Evolutionary conservation across 2,329 filamentous ascomycete genomes (phyloP), one percentile per base, ranked within the genome.

Genomic region (Alternaria atra): DNA sequence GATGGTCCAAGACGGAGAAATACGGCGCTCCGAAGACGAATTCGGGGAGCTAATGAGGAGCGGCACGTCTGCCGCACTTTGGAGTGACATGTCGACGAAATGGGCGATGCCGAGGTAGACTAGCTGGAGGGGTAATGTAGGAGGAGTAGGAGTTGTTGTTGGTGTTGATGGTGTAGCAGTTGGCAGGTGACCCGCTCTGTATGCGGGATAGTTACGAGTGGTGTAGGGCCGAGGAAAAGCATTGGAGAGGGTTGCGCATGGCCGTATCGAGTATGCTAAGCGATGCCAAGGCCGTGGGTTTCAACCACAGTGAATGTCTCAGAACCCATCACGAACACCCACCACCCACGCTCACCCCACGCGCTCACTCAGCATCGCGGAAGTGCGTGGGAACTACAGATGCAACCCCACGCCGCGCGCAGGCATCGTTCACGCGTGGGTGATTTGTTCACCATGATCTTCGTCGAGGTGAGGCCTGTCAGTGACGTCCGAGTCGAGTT

Each of bases 1-100:
- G 75, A 99, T 90, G 63, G 90, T 90, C 95, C 95, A 99, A 69
- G 94, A 90, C 13, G 94, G 94, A 27, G 92, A 94, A 77, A 98
- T 89, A 69, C 95, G 92, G 63, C 94, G 91, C 82, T 99, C 95
- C 52, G 93, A 94, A 50, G 90, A 87, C 48, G 91, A 85, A 79
- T 90, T 91, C 62, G 92, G 89, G 52, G 91, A 94, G 63, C 86
- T 86, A 73, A 95, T 87, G 65, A 89, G 85, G 72, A 95, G 85
- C 67, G 91, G 90, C 58, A 95, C 86, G 78, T 95, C 92, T 55
- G 89, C 86, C 82, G 91, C 88, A 47, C 72, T 64, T 52, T 76
- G 80, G 58, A 77, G 69, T 47, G 76, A 73, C 75, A 77, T 77
- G 27, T 27, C 27, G 47, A 40, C 25, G 29, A 23, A 29, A 34